A percentile compares a stretch with the other conserved stretches of the same genome.
Evolutionary conservation across 805 yeast species (phyloP).

Genomic region (Monosporozyma aquatica): DNA sequence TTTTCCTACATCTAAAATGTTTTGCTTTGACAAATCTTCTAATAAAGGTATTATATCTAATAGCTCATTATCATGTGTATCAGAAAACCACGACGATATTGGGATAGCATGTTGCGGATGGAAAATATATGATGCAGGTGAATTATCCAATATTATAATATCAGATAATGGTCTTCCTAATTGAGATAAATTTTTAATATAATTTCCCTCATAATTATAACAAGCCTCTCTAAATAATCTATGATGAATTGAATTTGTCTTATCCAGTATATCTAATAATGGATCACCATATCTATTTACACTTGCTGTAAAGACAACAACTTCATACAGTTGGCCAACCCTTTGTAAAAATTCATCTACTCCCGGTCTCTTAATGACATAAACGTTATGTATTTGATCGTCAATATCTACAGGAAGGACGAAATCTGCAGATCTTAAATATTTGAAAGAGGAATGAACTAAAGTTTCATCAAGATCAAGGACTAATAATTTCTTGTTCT

Average conservation of each 20-base stretch:
- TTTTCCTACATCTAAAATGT: conserved; percentile 75
- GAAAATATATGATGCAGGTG: conserved; percentile 96
- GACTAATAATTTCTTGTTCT: conserved; percentile 73
- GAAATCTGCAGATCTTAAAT: conserved; percentile 86
- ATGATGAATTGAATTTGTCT: conserved; percentile 71
- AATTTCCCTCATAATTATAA: conserved; percentile 87
- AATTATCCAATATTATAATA: conserved; percentile 85
- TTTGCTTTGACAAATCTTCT: conserved; percentile 65
- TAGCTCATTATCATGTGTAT: conserved; percentile 92
- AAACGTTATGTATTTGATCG: conserved; percentile 83
- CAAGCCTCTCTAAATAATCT: conserved; percentile 92
- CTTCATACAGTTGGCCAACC: conserved; percentile 84
- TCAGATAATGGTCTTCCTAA: conserved; percentile 87
- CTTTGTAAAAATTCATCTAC: conserved; percentile 83
- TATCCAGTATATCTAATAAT: conserved; percentile 76
- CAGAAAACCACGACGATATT: conserved; percentile 96
- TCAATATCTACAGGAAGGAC: conserved; percentile 97
- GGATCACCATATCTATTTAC: conserved; percentile 97
- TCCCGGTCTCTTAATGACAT: conserved; percentile 95
- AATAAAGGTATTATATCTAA: conserved; percentile 84
- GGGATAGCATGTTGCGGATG: conserved; percentile 98
- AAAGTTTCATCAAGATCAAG: conserved; percentile 92
- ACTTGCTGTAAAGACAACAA: conserved; percentile 94
- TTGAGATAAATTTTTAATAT: conserved; percentile 86
- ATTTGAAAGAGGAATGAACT: conserved; percentile 91